Evolutionary conservation across 495 filamentous ascomycete genomes (phyloP), one percentile per base, ranked within the genome.

Genomic region (Mycothermus thermophilus): DNA sequence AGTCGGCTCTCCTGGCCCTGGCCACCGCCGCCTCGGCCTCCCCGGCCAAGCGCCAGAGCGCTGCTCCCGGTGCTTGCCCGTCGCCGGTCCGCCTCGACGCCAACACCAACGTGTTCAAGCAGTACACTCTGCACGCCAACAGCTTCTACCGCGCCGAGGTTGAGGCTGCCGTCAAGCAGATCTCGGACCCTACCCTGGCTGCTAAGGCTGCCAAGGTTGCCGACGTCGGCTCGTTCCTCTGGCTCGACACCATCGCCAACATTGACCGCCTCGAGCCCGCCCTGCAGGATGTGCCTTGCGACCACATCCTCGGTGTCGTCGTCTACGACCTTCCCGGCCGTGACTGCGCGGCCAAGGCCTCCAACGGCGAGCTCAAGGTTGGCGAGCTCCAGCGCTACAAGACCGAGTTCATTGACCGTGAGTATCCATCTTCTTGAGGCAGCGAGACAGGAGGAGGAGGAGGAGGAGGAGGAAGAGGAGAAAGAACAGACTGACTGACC

Each of bases 301-400:
- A 68, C 43, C 58, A 77, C 46, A 67, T 64, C 34, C 65, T 69
- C 19, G 74, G 75, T 46, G 67, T 77, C 38, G 80, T 85, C 48
- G 71, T 83, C 46, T 85, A 85, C 55, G 77, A 85, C 57, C 58
- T 85, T 25, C 80, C 79, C 26, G 79, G 79, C 41, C 76, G 80
- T 59, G 80, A 85, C 50, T 85, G 80, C 53, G 75, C 80, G 21
- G 80, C 80, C 35, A 64, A 73, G 54, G 78, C 79, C 19, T 83
- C 78, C 43, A 83, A 83, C 57, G 80, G 80, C 49, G 80, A 85
- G 58, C 74, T 77, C 30, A 62, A 67, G 13, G 69, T 79, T 55
- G 73, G 67, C 37, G 64, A 77, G 51, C 53, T 83, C 42, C 50
- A 46, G 46, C 64, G 67, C 36, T 85, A 85, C 62, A 77, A 83